Base-by-base conservation (phyloP, 495 filamentous ascomycete species). In the Hypoxylon fragiforme region DNA sequence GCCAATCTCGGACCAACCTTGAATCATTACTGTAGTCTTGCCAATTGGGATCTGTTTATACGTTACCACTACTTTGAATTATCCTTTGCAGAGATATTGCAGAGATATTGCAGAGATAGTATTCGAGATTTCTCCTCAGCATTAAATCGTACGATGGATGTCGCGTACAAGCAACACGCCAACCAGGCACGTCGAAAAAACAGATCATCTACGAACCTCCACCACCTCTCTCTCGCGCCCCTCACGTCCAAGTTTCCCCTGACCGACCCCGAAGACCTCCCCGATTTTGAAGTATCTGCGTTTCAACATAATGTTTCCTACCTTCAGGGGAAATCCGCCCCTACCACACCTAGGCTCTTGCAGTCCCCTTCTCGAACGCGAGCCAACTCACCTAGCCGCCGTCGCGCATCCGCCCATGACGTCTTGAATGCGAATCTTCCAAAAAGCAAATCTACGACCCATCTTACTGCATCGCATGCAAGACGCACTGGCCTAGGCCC, bases 161-260 rank as follows among this genome's bases (percentile, higher is more conserved):
- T 73, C 40, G 77, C 77, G 28, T 79, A 79, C 62, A 79, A 78
- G 44, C 77, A 79, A 30, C 75, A 79, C 60, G 69, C 76, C 44
- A 70, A 70, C 56, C 69, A 74, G 35, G 66, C 73, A 18, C 67
- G 76, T 44, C 70, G 74, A 34, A 72, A 78, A 63, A 74, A 68
- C 42, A 70, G 73, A 30, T 78, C 77, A 5, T 63, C 68, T 41
- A 73, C 68, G 15, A 76, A 75, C 63, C 62, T 77, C 48, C 73
- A 77, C 44, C 75, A 80, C 56, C 70, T 80, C 55, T 83, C 83
- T 18, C 77, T 88, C 40, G 80, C 84, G 22, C 85, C 86, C 48
- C 74, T 90, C 14, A 87, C 84, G 12, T 80, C 85, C 41, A 80
- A 77, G 66, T 81, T 86, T 50, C 84, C 85, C 43, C 73, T 85